Evolutionary conservation across 345 rosid species (phyloP).

Genomic region (Gossypium stocksii): DNA sequence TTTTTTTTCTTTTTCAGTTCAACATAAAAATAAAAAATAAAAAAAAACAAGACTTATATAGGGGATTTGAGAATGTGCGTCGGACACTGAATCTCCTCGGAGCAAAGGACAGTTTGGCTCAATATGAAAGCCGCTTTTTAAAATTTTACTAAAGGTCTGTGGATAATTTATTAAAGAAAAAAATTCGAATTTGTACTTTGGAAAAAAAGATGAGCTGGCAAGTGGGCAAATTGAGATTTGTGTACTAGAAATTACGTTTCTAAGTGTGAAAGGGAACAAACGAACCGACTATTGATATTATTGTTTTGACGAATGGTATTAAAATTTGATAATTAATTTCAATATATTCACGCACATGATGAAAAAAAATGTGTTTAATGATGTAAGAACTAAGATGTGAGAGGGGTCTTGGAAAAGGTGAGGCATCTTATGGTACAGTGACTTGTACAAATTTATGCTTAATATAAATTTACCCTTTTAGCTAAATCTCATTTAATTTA

Average conservation of each 20-base stretch:
- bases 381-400: too few relatives aligned
- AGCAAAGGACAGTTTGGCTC: background rate
- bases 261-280: too few relatives aligned
- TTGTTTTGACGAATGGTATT: background rate
- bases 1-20: too few relatives aligned
- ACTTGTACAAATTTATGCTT: too few relatives aligned
- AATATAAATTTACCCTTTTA: too few relatives aligned
- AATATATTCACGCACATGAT: background rate
- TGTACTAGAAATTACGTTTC: background rate
- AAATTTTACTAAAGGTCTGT: background rate
- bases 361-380: background rate
- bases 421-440: too few relatives aligned
- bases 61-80: background rate
- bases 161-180: background rate
- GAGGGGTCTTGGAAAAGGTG: too few relatives aligned
- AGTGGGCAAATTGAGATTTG: background rate
- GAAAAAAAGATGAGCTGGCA: background rate
- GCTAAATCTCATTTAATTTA: too few relatives aligned
- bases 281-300: background rate
- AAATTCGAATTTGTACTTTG: background rate
- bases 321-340: background rate
- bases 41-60: conserved; percentile 1
- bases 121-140: background rate
- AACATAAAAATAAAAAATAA: background rate
- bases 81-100: background rate